Base-by-base conservation (phyloP, 148 eudicot genomes). In the Arbutus unedo region DNA sequence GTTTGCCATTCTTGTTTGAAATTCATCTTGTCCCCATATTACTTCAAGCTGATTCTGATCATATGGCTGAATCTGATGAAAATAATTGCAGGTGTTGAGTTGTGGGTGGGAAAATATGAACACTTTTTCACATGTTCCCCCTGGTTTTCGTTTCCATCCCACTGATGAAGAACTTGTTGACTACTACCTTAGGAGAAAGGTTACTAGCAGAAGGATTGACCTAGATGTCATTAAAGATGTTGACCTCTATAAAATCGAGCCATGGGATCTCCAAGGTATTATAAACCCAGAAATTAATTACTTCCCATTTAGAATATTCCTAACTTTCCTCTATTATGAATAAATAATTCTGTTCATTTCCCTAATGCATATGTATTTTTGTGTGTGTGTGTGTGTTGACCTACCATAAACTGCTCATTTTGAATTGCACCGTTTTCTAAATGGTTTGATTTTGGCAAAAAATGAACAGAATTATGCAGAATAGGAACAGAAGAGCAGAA, bases 91-190 rank as follows among this genome's bases (percentile, higher is more conserved):
- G 88, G 83, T 86, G 13, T 44, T 31, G n/a, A 62, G 31, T 76
- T 70, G 8, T 44, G 66, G 53, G 60, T 4, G 38, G 78, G 76
- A 25, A 49, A 89, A 51, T 5, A 89, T 90, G 91, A 90, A 88
- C 82, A 80, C 88, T 9, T 88, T 85, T 55, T 85, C 93, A 6
- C 94, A 88, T 53, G 96, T 94, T 80, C 98, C 98, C 4, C 98
- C 98, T 13, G 98, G 98, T 23, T 93, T 92, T 76, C 93, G 97
- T 1, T 93, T 93, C 88, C 93, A 93, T 73, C 97, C 97, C 23
- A 92, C 95, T 3, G 97, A 93, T 15, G 95, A 94, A 87, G 98
- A 94, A 82, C 95, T 94, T 25, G 98, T 94, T 21, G 98, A 94
- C 82, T 93, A 91, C 88, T 93, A 93, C 84, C 93, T 94, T 57